These are phyloP conservation scores for Cocos nucifera DNA, from an alignment of 176 grass and related monocot genomes.

Conservation along the genomic window DNA sequence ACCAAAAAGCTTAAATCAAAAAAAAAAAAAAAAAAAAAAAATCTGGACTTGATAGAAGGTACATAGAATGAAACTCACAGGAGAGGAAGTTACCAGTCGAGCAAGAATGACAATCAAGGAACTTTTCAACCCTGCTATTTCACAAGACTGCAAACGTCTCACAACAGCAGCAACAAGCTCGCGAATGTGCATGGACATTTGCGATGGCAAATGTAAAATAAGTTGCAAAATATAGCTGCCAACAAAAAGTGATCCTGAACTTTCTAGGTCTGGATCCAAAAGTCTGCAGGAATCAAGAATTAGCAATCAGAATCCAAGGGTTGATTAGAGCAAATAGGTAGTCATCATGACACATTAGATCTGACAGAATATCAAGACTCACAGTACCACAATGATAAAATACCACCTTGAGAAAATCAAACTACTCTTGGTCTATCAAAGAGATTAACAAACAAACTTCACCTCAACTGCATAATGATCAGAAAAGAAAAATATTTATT, in stretches of 20 bases:
- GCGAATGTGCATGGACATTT: conserved; percentile 66
- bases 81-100: conserved; percentile 50
- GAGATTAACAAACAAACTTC: too few relatives aligned
- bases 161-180: conserved; percentile 80
- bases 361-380: too few relatives aligned
- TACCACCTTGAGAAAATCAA: too few relatives aligned
- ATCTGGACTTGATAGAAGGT: background rate
- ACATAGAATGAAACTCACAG: background rate
- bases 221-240: conserved; percentile 91
- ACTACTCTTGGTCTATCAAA: too few relatives aligned
- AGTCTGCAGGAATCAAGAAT: conserved; percentile 36
- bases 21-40: too few relatives aligned
- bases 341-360: too few relatives aligned
- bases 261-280: conserved; percentile 68
- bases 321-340: too few relatives aligned
- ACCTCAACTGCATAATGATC: too few relatives aligned
- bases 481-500: too few relatives aligned
- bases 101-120: conserved; percentile 92
- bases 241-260: conserved; percentile 92
- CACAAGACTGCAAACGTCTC: conserved; percentile 73
- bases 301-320: too few relatives aligned
- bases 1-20: too few relatives aligned
- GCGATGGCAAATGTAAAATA: conserved; percentile 63
- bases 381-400: too few relatives aligned
- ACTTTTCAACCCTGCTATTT: conserved; percentile 71